Base-by-base conservation (phyloP, 768 basidiomycete genomes). In the Xerocomus spinulosus region DNA sequence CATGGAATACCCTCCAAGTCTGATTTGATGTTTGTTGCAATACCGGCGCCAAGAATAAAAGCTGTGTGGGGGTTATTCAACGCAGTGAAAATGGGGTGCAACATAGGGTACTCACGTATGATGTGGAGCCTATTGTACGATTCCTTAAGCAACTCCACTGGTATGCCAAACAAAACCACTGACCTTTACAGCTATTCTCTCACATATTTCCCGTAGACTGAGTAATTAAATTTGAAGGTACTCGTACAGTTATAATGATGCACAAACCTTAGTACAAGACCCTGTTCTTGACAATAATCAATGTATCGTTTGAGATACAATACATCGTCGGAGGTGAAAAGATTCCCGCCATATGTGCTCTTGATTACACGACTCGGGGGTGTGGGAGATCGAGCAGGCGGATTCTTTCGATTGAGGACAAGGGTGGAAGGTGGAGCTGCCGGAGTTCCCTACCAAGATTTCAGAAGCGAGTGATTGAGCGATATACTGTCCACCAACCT, bases 41-140 rank as follows among this genome's bases (percentile, higher is more conserved):
- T 92, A 92, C 36, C 90, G 80, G 33, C 90, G 79, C 90, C 90
- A 92, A 1, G 89, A 92, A 62, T 90, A 92, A 63, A 92, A 92
- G 10, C 88, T 91, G 46, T 18, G 43, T 30, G 35, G 18, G 18
- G 2, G n/a, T 44, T 18, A 33, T 49, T 43, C 24, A 40, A 48
- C 23, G 18, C n/a, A 13, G 23, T 24, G 38, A 23, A 36, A 13
- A 17, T 9, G 32, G 35, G 4, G 17, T 3, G 7, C 2, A 14
- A 17, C 4, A 2, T 18, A 5, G 13, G 6, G 4, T 33, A 53
- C 81, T 58, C 71, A 89, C 86, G 90, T 91, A 67, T 92, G 90
- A 66, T 92, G 90, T 15, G 90, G 89, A 23, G 90, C 89, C 85
- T 88, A 54, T 1, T n/a, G 23, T 15, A 9, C 13, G 17, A 20